Evolutionary conservation across 2,329 filamentous ascomycete species (phyloP), one percentile per base, ranked within the genome.

Genomic region (Colletotrichum phormii): DNA sequence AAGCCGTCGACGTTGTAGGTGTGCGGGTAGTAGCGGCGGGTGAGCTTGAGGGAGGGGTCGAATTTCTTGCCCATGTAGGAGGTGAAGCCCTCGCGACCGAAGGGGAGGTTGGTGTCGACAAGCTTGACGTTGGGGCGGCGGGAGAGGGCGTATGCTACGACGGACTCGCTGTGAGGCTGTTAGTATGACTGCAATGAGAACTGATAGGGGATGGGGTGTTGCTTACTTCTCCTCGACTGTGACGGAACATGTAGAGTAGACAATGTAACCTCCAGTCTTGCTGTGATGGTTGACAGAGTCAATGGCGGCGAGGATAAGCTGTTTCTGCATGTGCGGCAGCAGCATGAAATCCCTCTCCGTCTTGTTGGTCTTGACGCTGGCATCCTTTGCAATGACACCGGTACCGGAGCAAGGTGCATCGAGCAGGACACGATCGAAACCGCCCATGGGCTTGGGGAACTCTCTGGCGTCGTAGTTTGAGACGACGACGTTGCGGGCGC

Each of bases 281-380:
- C 93, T 95, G 63, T 91, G 86, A 81, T 98, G 95, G 82, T 98
- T 95, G 18, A 97, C 94, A 0, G 94, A 97, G 85, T 99, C 97
- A 75, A 99, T 98, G 61, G 97, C 97, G 8, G 95, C 91, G 33
- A 99, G 90, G 13, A 99, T 86, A 68, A 99, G 89, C 84, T 98
- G 95, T 83, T 98, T 98, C 84, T 99, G 97, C 72, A 95, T 90
- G 83, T 99, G 97, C 0, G 97, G 95, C 64, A 99, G 90, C 79
- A 93, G 91, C 82, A 98, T 75, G 86, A 99, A 99, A 83, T 99
- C 97, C 76, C 92, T 93, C 81, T 97, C 95, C 12, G 94, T 97
- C 88, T 98, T 98, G 87, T 98, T 98, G 29, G 96, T 98, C 89
- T 99, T 99, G 77, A 99, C 95, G 76, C 93, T 95, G 37, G 96